phyloP scores from a whole-genome alignment of 108 stramenopile species.

The Nitzschia sp. region DNA sequence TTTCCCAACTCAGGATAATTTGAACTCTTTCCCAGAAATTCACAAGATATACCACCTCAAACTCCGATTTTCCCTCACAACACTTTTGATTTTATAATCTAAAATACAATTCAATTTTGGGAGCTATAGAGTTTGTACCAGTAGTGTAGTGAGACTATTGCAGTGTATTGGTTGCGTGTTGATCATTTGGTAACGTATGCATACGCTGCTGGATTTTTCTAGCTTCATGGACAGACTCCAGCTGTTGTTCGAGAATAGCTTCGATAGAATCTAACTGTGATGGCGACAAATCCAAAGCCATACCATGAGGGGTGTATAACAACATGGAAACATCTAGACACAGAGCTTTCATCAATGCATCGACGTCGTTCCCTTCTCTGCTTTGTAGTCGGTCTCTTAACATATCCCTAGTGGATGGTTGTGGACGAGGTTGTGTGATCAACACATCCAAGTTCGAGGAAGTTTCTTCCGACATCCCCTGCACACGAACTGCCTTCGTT shows the following conservation, averaged over 20 bases:
- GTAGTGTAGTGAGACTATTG: too few relatives aligned
- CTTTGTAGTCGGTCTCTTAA: slow-evolving; percentile 34
- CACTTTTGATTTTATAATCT: too few relatives aligned
- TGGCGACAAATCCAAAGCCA: slow-evolving; percentile 74
- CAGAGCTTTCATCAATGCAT: slow-evolving; percentile 65
- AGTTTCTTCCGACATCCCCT: background rate
- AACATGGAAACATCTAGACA: slow-evolving; percentile 75
- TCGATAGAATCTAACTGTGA: slow-evolving; percentile 68
- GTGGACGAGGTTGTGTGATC: background rate
- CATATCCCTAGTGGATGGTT: slow-evolving; percentile 17
- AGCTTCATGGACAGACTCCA: slow-evolving; percentile 52
- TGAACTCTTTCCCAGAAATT: too few relatives aligned
- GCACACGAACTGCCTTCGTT: slow-evolving; percentile 22
- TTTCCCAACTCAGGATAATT: too few relatives aligned
- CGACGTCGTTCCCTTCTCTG: slow-evolving; percentile 35
- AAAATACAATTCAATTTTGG: too few relatives aligned
- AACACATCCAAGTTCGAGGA: background rate
- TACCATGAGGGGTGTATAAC: slow-evolving; percentile 59
- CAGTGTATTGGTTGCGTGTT: too few relatives aligned
- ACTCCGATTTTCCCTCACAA: too few relatives aligned
- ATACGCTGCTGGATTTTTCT: slow-evolving; percentile 51
- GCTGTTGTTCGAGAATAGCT: slow-evolving; percentile 51
- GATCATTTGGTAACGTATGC: background rate
- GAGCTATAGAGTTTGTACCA: too few relatives aligned
- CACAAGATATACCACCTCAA: too few relatives aligned